phyloP scores from a whole-genome alignment of 2,329 filamentous ascomycete genomes.

The Sclerotinia subarctica region DNA sequence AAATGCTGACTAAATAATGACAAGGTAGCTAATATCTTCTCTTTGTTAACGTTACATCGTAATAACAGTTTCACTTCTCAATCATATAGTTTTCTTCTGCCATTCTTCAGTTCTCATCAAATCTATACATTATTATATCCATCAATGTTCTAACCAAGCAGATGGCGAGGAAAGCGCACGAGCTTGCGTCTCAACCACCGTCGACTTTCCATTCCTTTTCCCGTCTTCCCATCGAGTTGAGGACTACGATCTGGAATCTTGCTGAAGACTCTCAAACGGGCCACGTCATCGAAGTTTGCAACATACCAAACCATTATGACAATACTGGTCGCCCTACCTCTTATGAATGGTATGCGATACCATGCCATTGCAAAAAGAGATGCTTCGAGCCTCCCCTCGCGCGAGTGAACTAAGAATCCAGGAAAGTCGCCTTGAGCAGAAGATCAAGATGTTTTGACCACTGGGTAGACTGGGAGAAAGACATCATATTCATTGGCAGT shows the following conservation, averaged over 20 bases:
- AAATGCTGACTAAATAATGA: background rate
- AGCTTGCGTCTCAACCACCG: background rate
- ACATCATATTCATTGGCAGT: conserved; percentile 13
- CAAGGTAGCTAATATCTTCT: background rate
- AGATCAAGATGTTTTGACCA: background rate
- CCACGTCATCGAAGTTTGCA: conserved; percentile 15
- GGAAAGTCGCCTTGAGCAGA: background rate
- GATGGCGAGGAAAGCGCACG: background rate
- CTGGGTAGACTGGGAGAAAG: conserved; percentile 10
- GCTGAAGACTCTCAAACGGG: background rate
- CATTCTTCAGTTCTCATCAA: background rate
- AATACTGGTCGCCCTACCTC: background rate
- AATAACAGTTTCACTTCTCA: background rate
- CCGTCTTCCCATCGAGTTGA: background rate
- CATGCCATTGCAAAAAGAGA: background rate
- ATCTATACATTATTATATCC: too few species aligned
- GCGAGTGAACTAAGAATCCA: background rate
- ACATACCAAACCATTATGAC: background rate
- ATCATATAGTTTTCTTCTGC: background rate
- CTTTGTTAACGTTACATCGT: too few species aligned
- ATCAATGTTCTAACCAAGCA: background rate
- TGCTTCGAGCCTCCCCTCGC: background rate
- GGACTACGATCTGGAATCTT: background rate
- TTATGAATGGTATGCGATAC: conserved; percentile 8
- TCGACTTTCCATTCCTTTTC: conserved; percentile 5